Conservation (phyloP, 129 eudicot species). For the Helianthus tuberosus region DNA sequence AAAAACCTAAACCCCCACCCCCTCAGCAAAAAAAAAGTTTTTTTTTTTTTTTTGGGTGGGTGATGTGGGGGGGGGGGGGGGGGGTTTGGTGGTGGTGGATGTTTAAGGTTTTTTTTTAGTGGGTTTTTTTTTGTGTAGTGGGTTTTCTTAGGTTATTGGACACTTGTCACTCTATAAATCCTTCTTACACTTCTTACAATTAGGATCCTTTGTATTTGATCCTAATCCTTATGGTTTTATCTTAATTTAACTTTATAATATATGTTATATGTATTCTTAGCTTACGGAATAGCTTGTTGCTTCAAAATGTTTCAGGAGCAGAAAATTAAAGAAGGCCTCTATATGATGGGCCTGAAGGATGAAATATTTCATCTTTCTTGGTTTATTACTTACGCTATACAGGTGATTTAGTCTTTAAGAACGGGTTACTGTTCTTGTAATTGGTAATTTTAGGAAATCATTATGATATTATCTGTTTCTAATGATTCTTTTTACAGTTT, state of each 20-base stretch:
- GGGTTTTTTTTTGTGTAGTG: too few relatives aligned
- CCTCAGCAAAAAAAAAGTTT: too few relatives aligned
- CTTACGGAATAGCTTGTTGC: conserved; percentile 19
- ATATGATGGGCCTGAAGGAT: conserved; percentile 99
- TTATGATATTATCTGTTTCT: conserved; percentile 19
- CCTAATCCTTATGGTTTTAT: conserved; percentile 1
- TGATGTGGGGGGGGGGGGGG: too few relatives aligned
- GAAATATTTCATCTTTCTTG: conserved; percentile 89
- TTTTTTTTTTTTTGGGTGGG: too few relatives aligned
- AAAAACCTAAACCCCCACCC: too few relatives aligned
- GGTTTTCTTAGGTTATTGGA: too few relatives aligned
- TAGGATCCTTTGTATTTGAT: too few relatives aligned
- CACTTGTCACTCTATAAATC: too few relatives aligned
- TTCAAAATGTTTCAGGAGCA: too few relatives aligned
- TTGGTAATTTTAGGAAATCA: conserved; percentile 2
- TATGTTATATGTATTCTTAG: conserved; percentile 4
- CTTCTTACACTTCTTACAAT: too few relatives aligned
- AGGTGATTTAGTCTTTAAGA: conserved; percentile 53
- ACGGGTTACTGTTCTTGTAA: background rate
- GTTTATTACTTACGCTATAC: conserved; percentile 84
- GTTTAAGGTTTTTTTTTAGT: too few relatives aligned
- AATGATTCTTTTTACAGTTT: conserved; percentile 60
- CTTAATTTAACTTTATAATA: background rate
- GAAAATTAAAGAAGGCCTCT: conserved; percentile 97
- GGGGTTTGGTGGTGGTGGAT: too few relatives aligned